phyloP scores from a whole-genome alignment of 208 protist genomes.

The Leishmania tarentolae region DNA sequence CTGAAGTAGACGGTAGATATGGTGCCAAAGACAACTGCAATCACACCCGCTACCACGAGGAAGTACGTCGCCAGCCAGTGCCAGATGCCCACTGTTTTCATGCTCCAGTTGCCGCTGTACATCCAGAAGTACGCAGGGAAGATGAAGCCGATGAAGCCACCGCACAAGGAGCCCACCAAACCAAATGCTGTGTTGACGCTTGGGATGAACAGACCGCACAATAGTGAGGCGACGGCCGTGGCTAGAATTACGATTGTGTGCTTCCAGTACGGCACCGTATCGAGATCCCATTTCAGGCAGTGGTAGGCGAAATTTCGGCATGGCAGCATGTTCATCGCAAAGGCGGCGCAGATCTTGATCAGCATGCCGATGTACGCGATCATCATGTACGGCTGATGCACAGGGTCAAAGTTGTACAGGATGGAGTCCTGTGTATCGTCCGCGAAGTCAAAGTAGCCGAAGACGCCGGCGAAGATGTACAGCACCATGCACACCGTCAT shows the following conservation, averaged over 20 bases:
- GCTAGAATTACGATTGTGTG: slow-evolving; percentile 40
- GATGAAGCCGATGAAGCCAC: slow-evolving; percentile 9
- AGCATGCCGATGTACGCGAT: slow-evolving; percentile 73
- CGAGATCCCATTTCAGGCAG: slow-evolving; percentile 52
- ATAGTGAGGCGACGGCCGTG: slow-evolving; percentile 28
- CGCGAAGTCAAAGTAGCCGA: slow-evolving; percentile 85
- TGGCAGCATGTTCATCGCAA: slow-evolving; percentile 68
- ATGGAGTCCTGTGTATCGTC: slow-evolving; percentile 41
- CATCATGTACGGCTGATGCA: slow-evolving; percentile 63
- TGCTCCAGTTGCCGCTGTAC: slow-evolving; percentile 68
- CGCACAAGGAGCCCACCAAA: slow-evolving; percentile 6
- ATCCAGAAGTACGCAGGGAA: slow-evolving; percentile 49
- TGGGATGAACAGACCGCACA: slow-evolving; percentile 48
- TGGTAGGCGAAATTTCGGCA: slow-evolving; percentile 67
- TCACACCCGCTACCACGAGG: slow-evolving; percentile 55
- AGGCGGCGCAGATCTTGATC: slow-evolving; percentile 65
- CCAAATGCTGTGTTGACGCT: slow-evolving; percentile 39
- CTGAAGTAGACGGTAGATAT: slow-evolving; percentile 48
- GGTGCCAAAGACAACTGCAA: slow-evolving; percentile 75
- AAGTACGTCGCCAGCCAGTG: slow-evolving; percentile 48
- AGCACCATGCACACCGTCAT: slow-evolving; percentile 67
- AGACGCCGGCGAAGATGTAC: slow-evolving; percentile 72
- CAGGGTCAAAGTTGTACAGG: slow-evolving; percentile 61
- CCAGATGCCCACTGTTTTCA: slow-evolving; percentile 47
- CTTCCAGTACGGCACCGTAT: slow-evolving; percentile 72